phyloP scores from a whole-genome alignment of 1,139 yeast species.

The Zygosaccharomyces sapae region DNA sequence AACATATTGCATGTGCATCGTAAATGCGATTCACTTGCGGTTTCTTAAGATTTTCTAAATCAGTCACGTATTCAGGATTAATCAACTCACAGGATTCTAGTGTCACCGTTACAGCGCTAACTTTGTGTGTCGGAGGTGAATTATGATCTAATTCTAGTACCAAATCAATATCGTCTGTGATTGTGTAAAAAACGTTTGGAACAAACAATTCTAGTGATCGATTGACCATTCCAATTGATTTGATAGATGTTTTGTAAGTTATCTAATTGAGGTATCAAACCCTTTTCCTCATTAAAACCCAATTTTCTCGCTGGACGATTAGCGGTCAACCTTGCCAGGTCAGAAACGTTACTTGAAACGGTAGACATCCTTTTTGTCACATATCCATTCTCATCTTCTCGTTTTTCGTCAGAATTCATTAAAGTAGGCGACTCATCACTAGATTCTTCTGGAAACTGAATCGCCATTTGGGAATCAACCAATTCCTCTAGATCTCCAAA shows the following conservation, averaged over 20 bases:
- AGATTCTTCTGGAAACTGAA: slow-evolving; percentile 24
- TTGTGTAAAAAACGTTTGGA: slow-evolving; percentile 46
- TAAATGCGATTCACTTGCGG: slow-evolving; percentile 25
- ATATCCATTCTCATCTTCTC: slow-evolving; percentile 7
- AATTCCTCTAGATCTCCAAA: slow-evolving; percentile 29
- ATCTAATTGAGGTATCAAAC: slow-evolving; percentile 28
- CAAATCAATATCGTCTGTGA: slow-evolving; percentile 49
- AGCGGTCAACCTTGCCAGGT: neutral
- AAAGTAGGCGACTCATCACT: slow-evolving; percentile 10
- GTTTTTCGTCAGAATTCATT: slow-evolving; percentile 5
- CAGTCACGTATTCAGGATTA: slow-evolving; percentile 27
- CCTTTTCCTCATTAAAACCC: slow-evolving; percentile 4
- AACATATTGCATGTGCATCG: slow-evolving; percentile 33
- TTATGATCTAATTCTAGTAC: slow-evolving; percentile 32
- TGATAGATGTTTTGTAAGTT: slow-evolving; percentile 37
- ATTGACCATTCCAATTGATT: slow-evolving; percentile 36
- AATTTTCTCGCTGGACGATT: neutral
- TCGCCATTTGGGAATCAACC: slow-evolving; percentile 25
- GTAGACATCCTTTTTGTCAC: slow-evolving; percentile 6
- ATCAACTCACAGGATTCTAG: slow-evolving; percentile 36
- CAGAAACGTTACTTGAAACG: slow-evolving; percentile 9
- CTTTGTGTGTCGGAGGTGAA: slow-evolving; percentile 13
- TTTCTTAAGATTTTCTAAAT: slow-evolving; percentile 14
- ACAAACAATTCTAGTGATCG: slow-evolving; percentile 33
- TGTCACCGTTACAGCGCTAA: slow-evolving; percentile 35